Conservation (phyloP, 345 rosid species). For the Salix brachista region DNA sequence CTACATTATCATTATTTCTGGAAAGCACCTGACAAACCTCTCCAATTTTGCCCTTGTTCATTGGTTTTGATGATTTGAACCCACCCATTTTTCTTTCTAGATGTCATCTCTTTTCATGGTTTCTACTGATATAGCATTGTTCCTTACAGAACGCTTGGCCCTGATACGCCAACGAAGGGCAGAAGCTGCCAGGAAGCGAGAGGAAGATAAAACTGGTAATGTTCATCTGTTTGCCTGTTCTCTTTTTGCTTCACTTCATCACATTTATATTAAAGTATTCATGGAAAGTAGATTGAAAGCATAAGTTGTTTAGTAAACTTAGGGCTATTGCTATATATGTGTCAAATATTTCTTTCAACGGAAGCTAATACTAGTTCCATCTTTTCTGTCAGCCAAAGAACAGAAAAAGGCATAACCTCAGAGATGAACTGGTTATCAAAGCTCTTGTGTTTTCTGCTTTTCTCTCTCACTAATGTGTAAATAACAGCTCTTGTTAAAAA, state of each 20-base stretch:
- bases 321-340: not conserved
- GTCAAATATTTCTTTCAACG: not conserved
- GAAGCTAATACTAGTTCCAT: slow-evolving; percentile 16
- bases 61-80: not conserved
- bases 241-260: too few relatives aligned
- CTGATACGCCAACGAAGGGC: slow-evolving; percentile 76
- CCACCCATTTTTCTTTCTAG: not conserved
- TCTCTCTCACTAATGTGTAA: not conserved
- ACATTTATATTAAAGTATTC: too few relatives aligned
- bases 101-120: not conserved
- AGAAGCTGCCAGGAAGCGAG: slow-evolving; percentile 66
- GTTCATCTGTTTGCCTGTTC: too few relatives aligned
- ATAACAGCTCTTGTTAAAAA: not conserved
- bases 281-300: too few relatives aligned
- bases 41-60: not conserved
- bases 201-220: slow-evolving; percentile 59
- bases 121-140: not conserved
- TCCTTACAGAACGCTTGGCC: slow-evolving; percentile 57
- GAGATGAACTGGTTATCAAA: slow-evolving; percentile 26
- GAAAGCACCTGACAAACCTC: not conserved
- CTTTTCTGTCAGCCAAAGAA: slow-evolving; percentile 36
- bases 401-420: slow-evolving; percentile 49
- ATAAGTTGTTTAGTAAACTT: not conserved
- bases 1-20: not conserved
- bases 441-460: not conserved